Conservation (phyloP, 768 basidiomycete species). For the Amanita fuliginea region DNA sequence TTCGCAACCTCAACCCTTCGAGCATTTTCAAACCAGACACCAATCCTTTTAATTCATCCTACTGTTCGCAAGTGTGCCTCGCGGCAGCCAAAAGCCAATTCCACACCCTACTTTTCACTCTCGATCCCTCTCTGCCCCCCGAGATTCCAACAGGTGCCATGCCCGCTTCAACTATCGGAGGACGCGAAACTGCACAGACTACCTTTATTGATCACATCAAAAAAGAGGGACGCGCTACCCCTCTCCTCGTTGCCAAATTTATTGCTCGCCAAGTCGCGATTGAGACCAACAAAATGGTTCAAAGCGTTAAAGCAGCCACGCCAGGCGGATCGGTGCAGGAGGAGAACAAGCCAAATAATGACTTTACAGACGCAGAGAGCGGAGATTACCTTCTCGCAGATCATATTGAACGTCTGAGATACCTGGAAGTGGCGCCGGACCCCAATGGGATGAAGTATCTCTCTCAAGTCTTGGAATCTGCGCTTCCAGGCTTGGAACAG, state of each 20-base stretch:
- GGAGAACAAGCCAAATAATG: constrained; percentile 19
- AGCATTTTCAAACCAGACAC: constrained; percentile 27
- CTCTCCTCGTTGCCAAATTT: constrained; percentile 59
- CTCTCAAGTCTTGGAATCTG: constrained; percentile 41
- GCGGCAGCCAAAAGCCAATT: constrained; percentile 43
- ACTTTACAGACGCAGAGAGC: constrained; percentile 35
- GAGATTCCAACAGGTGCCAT: constrained; percentile 22
- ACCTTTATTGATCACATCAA: constrained; percentile 47
- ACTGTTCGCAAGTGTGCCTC: constrained; percentile 67
- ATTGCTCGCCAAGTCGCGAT: constrained; percentile 60
- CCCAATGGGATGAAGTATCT: constrained; percentile 41
- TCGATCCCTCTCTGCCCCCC: constrained; percentile 48
- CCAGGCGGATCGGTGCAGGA: constrained; percentile 7
- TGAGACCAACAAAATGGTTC: constrained; percentile 49
- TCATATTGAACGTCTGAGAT: constrained; percentile 68
- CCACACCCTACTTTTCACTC: constrained; percentile 61
- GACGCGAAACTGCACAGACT: constrained; percentile 47
- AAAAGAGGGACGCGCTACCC: constrained; percentile 29
- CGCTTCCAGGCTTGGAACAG: constrained; percentile 63
- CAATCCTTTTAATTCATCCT: constrained; percentile 48
- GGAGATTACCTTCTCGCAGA: constrained; percentile 58
- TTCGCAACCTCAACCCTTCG: constrained; percentile 42
- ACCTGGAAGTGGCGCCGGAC: constrained; percentile 40
- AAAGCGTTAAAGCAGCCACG: constrained; percentile 12
- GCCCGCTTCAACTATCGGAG: constrained; percentile 23